phyloP scores from a whole-genome alignment of 768 basidiomycete genomes.

The Ramaria sp. region DNA sequence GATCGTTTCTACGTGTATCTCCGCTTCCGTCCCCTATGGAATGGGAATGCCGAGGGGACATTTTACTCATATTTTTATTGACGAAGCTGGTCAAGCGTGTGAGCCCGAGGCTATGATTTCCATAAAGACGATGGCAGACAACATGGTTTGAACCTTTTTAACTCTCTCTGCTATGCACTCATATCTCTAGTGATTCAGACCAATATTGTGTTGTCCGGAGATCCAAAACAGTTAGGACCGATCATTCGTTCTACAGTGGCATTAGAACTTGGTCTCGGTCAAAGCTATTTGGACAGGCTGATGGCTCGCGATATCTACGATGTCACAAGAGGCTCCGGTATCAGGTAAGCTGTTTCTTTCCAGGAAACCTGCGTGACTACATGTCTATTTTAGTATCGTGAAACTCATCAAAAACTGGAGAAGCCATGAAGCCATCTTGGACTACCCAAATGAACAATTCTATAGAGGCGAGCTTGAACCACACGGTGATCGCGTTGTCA shows the following conservation, averaged over 20 bases:
- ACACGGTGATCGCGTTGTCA: slow-evolving; percentile 16
- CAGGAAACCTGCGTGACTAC: background rate
- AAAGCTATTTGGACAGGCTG: slow-evolving; percentile 27
- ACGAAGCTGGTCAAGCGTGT: slow-evolving; percentile 55
- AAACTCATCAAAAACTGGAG: slow-evolving; percentile 51
- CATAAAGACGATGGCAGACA: slow-evolving; percentile 22
- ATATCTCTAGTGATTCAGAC: slow-evolving; percentile 12
- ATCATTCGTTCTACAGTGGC: slow-evolving; percentile 24
- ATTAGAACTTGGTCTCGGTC: slow-evolving; percentile 17
- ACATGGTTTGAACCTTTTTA: background rate
- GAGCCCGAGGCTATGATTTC: slow-evolving; percentile 49
- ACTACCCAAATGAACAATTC: slow-evolving; percentile 42
- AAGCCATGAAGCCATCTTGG: slow-evolving; percentile 43
- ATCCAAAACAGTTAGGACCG: slow-evolving; percentile 28
- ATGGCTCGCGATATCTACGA: slow-evolving; percentile 24
- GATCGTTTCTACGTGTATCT: slow-evolving; percentile 48
- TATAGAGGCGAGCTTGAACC: slow-evolving; percentile 25
- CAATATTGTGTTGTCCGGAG: slow-evolving; percentile 28
- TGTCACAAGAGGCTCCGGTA: slow-evolving; percentile 12
- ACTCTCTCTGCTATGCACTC: background rate
- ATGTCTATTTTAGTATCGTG: slow-evolving; percentile 30
- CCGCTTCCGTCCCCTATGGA: slow-evolving; percentile 36
- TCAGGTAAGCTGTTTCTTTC: slow-evolving; percentile 20
- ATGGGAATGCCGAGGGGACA: slow-evolving; percentile 42
- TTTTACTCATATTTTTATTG: slow-evolving; percentile 51